phyloP scores from a whole-genome alignment of 2,329 filamentous ascomycete species.

The Paraconiothyrium sp. region DNA sequence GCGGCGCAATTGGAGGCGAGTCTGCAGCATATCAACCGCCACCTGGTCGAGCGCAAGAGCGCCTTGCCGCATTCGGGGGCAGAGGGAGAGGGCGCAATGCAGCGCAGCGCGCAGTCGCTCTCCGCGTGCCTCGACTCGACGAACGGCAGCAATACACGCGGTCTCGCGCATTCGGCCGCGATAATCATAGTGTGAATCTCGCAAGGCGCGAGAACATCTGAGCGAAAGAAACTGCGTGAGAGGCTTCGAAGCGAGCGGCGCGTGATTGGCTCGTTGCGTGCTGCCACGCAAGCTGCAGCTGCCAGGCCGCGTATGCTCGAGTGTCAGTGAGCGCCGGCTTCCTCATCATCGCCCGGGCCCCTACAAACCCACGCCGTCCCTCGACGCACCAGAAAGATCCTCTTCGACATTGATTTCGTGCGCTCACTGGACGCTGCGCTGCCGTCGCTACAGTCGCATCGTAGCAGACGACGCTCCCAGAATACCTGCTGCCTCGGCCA shows the following conservation, averaged over 20 bases:
- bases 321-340: not conserved
- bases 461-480: constrained; percentile 12
- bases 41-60: not conserved
- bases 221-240: constrained; percentile 8
- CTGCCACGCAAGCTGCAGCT: constrained; percentile 12
- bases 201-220: constrained; percentile 1
- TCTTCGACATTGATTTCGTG: not conserved
- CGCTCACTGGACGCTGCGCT: constrained; percentile 12
- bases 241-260: constrained; percentile 8
- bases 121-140: not conserved
- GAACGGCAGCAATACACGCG: not conserved
- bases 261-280: not conserved
- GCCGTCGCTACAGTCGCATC: constrained; percentile 12
- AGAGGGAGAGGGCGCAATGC: not conserved
- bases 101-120: not conserved
- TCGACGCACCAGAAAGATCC: not conserved
- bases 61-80: not conserved
- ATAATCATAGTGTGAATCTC: not conserved
- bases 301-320: constrained; percentile 6
- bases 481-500: constrained; percentile 9
- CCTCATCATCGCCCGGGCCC: constrained; percentile 12
- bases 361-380: constrained; percentile 7
- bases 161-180: not conserved
- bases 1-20: not conserved
- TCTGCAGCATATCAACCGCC: constrained; percentile 1